phyloP scores from a whole-genome alignment of 2,329 filamentous ascomycete genomes.

The Graphilbum ipis-grandicollis region DNA sequence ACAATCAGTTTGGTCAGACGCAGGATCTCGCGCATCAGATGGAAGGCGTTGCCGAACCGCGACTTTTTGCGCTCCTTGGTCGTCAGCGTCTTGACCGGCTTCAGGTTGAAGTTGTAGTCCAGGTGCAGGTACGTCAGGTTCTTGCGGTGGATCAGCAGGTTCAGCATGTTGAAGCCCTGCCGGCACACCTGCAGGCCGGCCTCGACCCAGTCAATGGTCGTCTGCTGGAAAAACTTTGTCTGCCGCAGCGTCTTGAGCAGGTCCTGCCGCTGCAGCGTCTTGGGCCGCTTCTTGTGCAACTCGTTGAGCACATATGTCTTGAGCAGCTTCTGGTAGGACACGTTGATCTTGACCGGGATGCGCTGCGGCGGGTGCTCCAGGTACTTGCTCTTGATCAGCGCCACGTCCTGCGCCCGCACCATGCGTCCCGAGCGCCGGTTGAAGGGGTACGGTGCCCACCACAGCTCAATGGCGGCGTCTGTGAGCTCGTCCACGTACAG shows the following conservation, averaged over 20 bases:
- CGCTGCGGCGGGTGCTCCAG: slow-evolving; percentile 78
- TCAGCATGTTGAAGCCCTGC: slow-evolving; percentile 98
- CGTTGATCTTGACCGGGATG: slow-evolving; percentile 89
- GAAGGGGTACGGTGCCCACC: slow-evolving; percentile 98
- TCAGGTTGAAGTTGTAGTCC: slow-evolving; percentile 98
- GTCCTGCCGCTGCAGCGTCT: slow-evolving; percentile 90
- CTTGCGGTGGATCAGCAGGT: slow-evolving; percentile 92
- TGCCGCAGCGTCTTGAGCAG: slow-evolving; percentile 77
- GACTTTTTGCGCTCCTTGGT: slow-evolving; percentile 99
- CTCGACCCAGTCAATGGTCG: slow-evolving; percentile 98
- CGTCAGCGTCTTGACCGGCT: slow-evolving; percentile 94
- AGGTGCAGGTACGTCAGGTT: slow-evolving; percentile 96
- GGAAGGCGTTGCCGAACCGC: slow-evolving; percentile 96
- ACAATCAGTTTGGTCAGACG: slow-evolving; percentile 94
- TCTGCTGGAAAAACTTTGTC: slow-evolving; percentile 99
- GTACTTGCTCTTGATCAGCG: slow-evolving; percentile 96
- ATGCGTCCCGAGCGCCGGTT: slow-evolving; percentile 85
- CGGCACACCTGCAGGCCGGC: slow-evolving; percentile 95
- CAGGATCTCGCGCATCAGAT: slow-evolving; percentile 94
- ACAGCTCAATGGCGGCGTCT: slow-evolving; percentile 76
- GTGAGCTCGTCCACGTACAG: slow-evolving; percentile 71
- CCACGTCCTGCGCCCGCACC: slow-evolving; percentile 93
- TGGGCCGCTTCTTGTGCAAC: slow-evolving; percentile 86
- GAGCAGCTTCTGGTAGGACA: slow-evolving; percentile 94
- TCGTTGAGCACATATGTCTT: slow-evolving; percentile 96